Percentiles rank a stretch among this genome's conserved stretches.
phyloP scores from a whole-genome alignment of 108 stramenopile species.

The Skeletonema tropicum region DNA sequence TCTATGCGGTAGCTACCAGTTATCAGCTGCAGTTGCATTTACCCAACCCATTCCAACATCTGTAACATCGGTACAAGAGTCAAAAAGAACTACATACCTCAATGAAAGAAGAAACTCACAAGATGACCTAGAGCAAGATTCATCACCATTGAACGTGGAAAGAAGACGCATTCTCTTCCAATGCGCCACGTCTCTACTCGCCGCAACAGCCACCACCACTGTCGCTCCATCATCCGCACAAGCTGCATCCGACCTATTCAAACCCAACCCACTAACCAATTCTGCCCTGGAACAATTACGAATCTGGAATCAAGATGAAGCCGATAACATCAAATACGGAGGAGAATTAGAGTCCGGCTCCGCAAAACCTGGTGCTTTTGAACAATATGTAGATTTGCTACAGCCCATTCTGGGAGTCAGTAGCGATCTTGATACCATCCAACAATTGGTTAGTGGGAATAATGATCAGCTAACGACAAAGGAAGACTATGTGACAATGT shows the following conservation, averaged over 20 bases:
- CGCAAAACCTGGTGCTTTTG: slow-evolving; percentile 28
- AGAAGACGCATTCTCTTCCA: slow-evolving; percentile 1
- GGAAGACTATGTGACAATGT: slow-evolving; percentile 11
- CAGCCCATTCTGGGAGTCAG: slow-evolving; percentile 77
- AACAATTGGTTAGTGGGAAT: slow-evolving; percentile 45
- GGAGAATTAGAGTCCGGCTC: slow-evolving; percentile 66
- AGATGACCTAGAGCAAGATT: neutral
- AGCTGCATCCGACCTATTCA: slow-evolving; percentile 6
- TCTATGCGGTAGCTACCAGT: neutral
- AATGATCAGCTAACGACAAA: slow-evolving; percentile 2
- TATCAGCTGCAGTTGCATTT: neutral
- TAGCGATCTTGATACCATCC: slow-evolving; percentile 48
- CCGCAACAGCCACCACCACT: neutral
- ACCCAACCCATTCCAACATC: neutral
- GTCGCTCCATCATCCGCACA: slow-evolving; percentile 6
- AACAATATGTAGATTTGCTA: slow-evolving; percentile 62
- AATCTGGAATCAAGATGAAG: slow-evolving; percentile 80
- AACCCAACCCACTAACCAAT: slow-evolving; percentile 21
- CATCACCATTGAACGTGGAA: neutral
- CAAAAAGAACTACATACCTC: neutral
- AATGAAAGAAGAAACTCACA: neutral
- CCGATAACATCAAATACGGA: slow-evolving; percentile 76
- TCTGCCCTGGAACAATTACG: slow-evolving; percentile 31
- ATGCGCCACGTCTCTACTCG: neutral
- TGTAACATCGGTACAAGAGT: neutral